Conservation (phyloP, 352 stramenopile species). For the Blastocystis sp. region DNA sequence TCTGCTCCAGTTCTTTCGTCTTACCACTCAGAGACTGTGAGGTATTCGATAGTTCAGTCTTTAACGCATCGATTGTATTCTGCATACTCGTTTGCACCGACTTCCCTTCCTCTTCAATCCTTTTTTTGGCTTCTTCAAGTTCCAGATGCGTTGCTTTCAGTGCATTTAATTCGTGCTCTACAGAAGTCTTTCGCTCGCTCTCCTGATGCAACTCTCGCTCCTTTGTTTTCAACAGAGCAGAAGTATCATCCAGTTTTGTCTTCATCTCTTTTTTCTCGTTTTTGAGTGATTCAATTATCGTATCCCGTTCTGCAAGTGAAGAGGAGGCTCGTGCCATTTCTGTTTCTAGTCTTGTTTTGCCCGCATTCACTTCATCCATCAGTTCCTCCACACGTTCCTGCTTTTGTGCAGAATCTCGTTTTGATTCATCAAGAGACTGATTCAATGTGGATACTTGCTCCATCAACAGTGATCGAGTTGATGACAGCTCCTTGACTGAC, state of each 20-base stretch:
- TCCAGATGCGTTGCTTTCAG: neutral
- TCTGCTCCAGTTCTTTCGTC: neutral
- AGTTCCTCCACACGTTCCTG: neutral
- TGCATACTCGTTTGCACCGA: neutral
- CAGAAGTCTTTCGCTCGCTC: neutral
- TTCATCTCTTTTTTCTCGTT: constrained; percentile 21
- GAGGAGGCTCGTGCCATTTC: neutral
- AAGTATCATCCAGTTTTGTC: neutral
- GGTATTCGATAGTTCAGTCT: neutral
- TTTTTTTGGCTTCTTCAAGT: neutral
- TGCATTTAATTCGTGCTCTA: neutral
- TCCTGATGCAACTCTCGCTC: neutral
- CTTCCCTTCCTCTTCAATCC: neutral
- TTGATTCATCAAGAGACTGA: neutral
- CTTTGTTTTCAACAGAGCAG: neutral
- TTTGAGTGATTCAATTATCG: neutral
- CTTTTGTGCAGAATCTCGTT: neutral
- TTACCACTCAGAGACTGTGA: neutral
- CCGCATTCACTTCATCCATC: neutral
- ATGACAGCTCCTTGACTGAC: neutral
- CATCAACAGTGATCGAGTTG: neutral
- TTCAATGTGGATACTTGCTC: constrained; percentile 3
- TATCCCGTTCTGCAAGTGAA: neutral
- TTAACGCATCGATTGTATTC: neutral
- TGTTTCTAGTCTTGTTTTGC: neutral